Conservation (phyloP, 2,329 filamentous ascomycete species). For the Nemania sp. region DNA sequence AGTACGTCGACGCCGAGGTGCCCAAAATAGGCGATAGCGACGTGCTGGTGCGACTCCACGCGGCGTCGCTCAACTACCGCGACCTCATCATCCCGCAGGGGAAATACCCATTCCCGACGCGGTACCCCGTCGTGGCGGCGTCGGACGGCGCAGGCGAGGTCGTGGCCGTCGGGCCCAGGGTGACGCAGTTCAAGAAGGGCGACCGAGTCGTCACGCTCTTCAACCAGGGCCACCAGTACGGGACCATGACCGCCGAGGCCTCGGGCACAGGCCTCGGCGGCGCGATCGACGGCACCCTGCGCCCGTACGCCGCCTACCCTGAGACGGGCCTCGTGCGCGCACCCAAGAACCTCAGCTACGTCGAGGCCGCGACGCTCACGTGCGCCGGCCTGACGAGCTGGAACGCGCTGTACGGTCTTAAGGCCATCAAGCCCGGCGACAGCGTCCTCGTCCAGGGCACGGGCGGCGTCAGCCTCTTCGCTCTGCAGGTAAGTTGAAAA, state of each 20-base stretch:
- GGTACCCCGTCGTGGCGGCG: slow-evolving; percentile 52
- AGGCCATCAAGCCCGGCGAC: slow-evolving; percentile 57
- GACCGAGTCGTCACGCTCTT: slow-evolving; percentile 66
- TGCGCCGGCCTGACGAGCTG: slow-evolving; percentile 68
- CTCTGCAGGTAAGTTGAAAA: slow-evolving; percentile 49
- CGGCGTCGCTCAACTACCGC: slow-evolving; percentile 59
- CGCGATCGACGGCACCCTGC: slow-evolving; percentile 67
- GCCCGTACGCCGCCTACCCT: slow-evolving; percentile 68
- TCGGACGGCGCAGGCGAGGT: slow-evolving; percentile 61
- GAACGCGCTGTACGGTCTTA: slow-evolving; percentile 66
- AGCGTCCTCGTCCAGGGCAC: slow-evolving; percentile 72
- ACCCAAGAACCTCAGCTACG: slow-evolving; percentile 58
- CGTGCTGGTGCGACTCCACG: slow-evolving; percentile 68
- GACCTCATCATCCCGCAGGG: slow-evolving; percentile 57
- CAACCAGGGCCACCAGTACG: slow-evolving; percentile 57
- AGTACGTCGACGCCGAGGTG: slow-evolving; percentile 57
- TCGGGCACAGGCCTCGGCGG: slow-evolving; percentile 67
- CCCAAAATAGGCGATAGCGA: slow-evolving; percentile 70
- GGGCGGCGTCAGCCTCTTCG: slow-evolving; percentile 70
- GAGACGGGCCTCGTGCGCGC: slow-evolving; percentile 69
- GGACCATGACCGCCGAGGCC: slow-evolving; percentile 43
- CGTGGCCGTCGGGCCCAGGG: slow-evolving; percentile 54
- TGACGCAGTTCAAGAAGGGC: slow-evolving; percentile 54
- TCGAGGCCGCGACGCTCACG: slow-evolving; percentile 61
- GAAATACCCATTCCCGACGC: slow-evolving; percentile 50